Evolutionary conservation across 805 yeast genomes (phyloP).

Genomic region (Tetrapisispora namnaoensis): DNA sequence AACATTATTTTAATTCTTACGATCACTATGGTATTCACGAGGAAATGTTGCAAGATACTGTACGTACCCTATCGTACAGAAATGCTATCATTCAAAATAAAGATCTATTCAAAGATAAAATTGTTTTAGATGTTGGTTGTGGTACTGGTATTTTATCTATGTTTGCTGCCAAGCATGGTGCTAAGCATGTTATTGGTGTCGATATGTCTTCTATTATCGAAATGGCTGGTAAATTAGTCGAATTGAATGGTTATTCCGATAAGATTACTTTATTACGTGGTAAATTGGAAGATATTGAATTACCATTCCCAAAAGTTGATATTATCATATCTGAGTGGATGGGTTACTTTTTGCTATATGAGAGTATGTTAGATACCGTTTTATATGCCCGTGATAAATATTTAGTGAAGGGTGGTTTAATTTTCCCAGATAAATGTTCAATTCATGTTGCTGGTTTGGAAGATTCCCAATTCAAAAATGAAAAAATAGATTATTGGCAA

Average conservation of each 20-base stretch:
- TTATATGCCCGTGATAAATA: conserved; percentile 88
- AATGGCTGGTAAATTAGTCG: conserved; percentile 86
- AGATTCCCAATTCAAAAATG: conserved; percentile 85
- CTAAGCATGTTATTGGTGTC: conserved; percentile 93
- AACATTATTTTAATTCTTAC: conserved; percentile 90
- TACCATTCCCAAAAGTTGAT: conserved; percentile 85
- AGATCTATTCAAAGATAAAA: conserved; percentile 80
- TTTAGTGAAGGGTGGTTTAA: conserved; percentile 67
- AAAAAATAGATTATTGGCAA: conserved; percentile 90
- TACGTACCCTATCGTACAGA: conserved; percentile 85
- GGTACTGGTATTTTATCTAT: conserved; percentile 96
- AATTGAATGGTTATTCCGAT: conserved; percentile 73
- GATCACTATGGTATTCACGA: conserved; percentile 98
- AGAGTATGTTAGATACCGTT: conserved; percentile 96
- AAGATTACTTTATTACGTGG: conserved; percentile 85
- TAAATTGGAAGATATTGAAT: conserved; percentile 81
- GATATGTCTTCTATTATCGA: conserved; percentile 95
- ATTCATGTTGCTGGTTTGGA: conserved; percentile 88
- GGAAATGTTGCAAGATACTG: conserved; percentile 94
- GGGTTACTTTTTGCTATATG: conserved; percentile 95
- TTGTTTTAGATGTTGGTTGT: conserved; percentile 96
- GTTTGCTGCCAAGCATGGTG: conserved; percentile 99
- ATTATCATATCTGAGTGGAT: conserved; percentile 97
- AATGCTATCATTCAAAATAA: conserved; percentile 87
- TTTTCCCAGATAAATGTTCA: conserved; percentile 88